Evolutionary conservation across 2,329 filamentous ascomycete species (phyloP), one percentile per base, ranked within the genome.

Genomic region (Colletotrichum brevisporum): DNA sequence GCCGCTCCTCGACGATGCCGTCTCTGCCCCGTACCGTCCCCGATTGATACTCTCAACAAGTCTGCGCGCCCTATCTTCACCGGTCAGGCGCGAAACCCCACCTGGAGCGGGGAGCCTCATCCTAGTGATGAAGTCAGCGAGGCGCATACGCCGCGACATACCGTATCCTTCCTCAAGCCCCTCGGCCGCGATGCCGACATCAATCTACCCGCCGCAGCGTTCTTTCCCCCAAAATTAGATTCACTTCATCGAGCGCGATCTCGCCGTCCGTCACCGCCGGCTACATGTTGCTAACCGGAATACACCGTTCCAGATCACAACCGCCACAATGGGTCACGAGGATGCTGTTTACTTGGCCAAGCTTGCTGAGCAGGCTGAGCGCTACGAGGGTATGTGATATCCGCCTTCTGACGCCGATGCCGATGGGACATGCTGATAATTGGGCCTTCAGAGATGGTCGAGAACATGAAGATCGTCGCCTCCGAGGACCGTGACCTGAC

Each of bases 301-400:
- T 52, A 31, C 26, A 56, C 31, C 43, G 21, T 21, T 57, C 56
- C 36, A 70, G 67, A 62, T 69, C 63, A 76, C 78, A 72, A 77
- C 75, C 77, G 84, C 82, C 88, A 95, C 88, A 88, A 98, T 98
- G 95, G 94, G 93, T 91, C 94, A 97, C 90, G 95, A 98, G 90
- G 95, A 98, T 88, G 95, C 95, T 80, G 96, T 99, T 82, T 98
- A 98, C 86, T 92, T 98, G 84, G 96, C 96, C 87, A 98, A 98
- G 94, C 93, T 99, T 85, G 96, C 96, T 83, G 96, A 99, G 92
- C 96, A 99, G 91, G 96, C 96, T 85, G 96, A 99, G 92, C 95
- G 96, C 84, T 99, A 99, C 87, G 96, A 99, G 89, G 96, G 96
- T 98, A 87, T 80, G 89, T 84, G 63, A 27, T 62, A 10, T 31